Percentiles rank a stretch among this genome's conserved stretches.
These are phyloP conservation scores for Vitis labrusca DNA, from an alignment of 164 flowering plant species.

Conservation along the genomic window DNA sequence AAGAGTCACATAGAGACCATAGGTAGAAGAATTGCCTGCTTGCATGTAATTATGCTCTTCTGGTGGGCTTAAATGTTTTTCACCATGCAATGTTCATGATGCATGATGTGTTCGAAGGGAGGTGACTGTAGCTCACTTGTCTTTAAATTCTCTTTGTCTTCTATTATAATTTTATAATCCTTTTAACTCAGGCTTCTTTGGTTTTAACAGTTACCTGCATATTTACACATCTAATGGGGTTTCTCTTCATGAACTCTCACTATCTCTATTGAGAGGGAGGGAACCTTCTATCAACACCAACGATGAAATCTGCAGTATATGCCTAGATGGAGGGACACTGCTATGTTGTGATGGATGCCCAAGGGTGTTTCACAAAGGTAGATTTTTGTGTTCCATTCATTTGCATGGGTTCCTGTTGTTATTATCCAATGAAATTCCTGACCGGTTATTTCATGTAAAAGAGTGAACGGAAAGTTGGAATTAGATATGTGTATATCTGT, in stretches of 20 bases:
- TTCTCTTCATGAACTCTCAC: constrained; percentile 82
- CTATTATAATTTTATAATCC: neutral
- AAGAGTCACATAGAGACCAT: no score
- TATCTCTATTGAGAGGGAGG: constrained; percentile 46
- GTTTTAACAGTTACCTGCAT: constrained; percentile 59
- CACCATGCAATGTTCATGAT: no score
- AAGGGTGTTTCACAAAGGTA: constrained; percentile 73
- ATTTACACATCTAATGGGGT: constrained; percentile 89
- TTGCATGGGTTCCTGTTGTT: no score
- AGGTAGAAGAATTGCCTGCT: no score
- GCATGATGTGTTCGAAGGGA: no score
- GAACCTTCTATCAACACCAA: constrained; percentile 47
- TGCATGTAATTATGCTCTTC: no score
- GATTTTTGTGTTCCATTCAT: neutral
- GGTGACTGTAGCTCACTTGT: no score
- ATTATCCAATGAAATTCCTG: no score
- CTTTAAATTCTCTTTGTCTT: no score
- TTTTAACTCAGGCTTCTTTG: constrained; percentile 7
- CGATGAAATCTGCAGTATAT: constrained; percentile 81
- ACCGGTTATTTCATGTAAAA: no score
- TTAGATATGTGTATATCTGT: neutral
- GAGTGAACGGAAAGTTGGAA: no score
- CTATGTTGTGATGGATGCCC: constrained; percentile 86
- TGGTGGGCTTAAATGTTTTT: no score
- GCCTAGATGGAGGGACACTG: constrained; percentile 76